A percentile compares a stretch with the other conserved stretches of the same genome.
Conservation (phyloP, 805 yeast species). For the Kodamaea kaohsiungensis region DNA sequence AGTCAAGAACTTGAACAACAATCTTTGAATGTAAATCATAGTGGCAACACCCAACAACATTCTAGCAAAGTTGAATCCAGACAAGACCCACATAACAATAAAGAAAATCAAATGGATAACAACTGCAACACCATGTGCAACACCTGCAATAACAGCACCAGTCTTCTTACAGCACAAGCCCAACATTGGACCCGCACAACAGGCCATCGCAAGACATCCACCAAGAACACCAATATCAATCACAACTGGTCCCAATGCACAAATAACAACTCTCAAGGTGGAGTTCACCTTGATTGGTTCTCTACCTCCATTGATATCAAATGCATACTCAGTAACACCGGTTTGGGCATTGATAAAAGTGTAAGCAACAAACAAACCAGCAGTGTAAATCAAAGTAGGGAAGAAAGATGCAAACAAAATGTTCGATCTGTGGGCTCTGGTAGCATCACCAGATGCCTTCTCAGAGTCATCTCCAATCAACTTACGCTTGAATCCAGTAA, state of each 20-base stretch:
- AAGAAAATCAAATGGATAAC: slow-evolving; percentile 83
- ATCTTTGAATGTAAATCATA: slow-evolving; percentile 83
- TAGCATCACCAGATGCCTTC: slow-evolving; percentile 64
- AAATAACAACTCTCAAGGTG: slow-evolving; percentile 66
- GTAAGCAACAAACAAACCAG: slow-evolving; percentile 72
- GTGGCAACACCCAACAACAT: slow-evolving; percentile 85
- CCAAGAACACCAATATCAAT: slow-evolving; percentile 84
- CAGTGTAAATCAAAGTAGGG: slow-evolving; percentile 69
- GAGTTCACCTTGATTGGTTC: slow-evolving; percentile 61
- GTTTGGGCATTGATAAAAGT: slow-evolving; percentile 85
- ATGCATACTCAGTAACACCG: slow-evolving; percentile 58
- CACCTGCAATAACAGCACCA: slow-evolving; percentile 91
- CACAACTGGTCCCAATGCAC: slow-evolving; percentile 88
- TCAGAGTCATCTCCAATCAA: slow-evolving; percentile 67
- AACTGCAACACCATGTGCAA: slow-evolving; percentile 95
- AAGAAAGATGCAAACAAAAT: slow-evolving; percentile 78
- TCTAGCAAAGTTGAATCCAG: slow-evolving; percentile 86
- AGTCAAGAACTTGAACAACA: slow-evolving; percentile 82
- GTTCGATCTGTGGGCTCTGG: slow-evolving; percentile 78
- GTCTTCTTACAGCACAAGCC: slow-evolving; percentile 96
- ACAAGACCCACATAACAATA: slow-evolving; percentile 95
- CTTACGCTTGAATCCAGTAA: slow-evolving; percentile 88
- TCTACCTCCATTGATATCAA: slow-evolving; percentile 30
- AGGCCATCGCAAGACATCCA: slow-evolving; percentile 78
- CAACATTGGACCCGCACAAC: slow-evolving; percentile 96